Conservation (phyloP, 2,329 filamentous ascomycete species). For the Aspergillus sp. region DNA sequence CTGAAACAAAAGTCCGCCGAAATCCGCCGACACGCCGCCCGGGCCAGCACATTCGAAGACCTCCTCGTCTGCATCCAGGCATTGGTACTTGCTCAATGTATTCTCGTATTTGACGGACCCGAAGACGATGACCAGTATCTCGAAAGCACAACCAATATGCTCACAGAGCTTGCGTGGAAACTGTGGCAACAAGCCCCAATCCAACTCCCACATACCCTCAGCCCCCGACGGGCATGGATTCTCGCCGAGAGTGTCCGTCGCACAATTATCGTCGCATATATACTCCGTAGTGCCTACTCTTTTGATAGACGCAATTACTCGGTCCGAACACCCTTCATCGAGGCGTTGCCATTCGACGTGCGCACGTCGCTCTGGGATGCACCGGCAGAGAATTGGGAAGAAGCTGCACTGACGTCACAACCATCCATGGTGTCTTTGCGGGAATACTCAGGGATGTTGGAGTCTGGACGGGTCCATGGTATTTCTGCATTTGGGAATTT, state of each 20-base stretch:
- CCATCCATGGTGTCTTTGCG: constrained; percentile 20
- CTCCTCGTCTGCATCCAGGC: constrained; percentile 20
- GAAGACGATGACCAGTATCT: constrained; percentile 5
- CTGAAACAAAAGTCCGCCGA: constrained; percentile 10
- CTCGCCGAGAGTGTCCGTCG: constrained; percentile 27
- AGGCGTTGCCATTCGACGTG: constrained; percentile 23
- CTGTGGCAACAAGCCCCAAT: constrained; percentile 21
- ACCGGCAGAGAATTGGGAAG: constrained; percentile 5
- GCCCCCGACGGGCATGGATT: constrained; percentile 24
- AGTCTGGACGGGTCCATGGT: constrained; percentile 13
- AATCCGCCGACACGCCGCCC: constrained; percentile 7
- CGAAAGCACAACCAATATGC: constrained; percentile 11
- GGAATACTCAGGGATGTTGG: constrained; percentile 20
- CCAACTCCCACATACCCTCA: constrained; percentile 17
- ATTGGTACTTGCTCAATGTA: constrained; percentile 19
- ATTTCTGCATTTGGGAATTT: constrained; percentile 15
- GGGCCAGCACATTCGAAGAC: constrained; percentile 15
- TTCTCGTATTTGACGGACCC: constrained; percentile 13
- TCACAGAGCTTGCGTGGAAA: constrained; percentile 12
- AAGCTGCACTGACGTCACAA: not conserved
- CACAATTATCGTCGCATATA: constrained; percentile 26
- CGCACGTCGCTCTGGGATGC: constrained; percentile 22
- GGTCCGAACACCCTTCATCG: constrained; percentile 23
- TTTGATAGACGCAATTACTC: constrained; percentile 20
- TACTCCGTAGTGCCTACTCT: constrained; percentile 27